phyloP scores from a whole-genome alignment of 2,329 filamentous ascomycete species.

The Purpureocillium lavendulum region DNA sequence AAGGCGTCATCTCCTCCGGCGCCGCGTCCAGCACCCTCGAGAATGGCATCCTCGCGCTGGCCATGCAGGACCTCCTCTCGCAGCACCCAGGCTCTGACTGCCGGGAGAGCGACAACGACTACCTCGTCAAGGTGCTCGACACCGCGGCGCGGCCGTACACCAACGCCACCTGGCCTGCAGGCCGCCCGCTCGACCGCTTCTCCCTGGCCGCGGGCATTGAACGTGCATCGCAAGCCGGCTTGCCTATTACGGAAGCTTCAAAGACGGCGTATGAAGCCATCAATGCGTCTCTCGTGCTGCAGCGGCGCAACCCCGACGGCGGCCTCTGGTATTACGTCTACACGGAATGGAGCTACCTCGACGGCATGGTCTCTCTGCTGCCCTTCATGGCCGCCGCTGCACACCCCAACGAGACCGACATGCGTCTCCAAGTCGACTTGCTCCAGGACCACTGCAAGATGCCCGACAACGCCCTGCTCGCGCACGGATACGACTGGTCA shows the following conservation, averaged over 20 bases:
- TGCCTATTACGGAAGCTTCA: conserved; percentile 3
- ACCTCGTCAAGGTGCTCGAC: conserved; percentile 10
- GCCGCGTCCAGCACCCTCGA: conserved; percentile 13
- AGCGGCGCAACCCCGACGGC: conserved; percentile 20
- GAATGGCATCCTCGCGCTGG: conserved; percentile 12
- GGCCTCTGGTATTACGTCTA: conserved; percentile 33
- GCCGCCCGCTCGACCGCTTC: conserved; percentile 14
- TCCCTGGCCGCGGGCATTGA: conserved; percentile 11
- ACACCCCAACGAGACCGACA: conserved; percentile 10
- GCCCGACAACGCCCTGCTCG: conserved; percentile 9
- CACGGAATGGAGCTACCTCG: conserved; percentile 43
- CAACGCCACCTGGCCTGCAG: conserved; percentile 7
- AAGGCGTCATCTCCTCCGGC: conserved; percentile 13
- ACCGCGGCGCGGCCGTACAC: conserved; percentile 5
- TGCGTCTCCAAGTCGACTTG: conserved; percentile 11
- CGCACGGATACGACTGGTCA: conserved; percentile 46
- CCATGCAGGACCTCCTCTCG: conserved; percentile 8
- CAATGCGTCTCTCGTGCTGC: conserved; percentile 11
- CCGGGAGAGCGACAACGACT: conserved; percentile 4
- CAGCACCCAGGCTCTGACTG: conserved; percentile 8
- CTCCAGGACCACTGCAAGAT: conserved; percentile 7
- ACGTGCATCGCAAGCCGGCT: conserved; percentile 1
- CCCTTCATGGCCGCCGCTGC: conserved; percentile 24
- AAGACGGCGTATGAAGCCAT: conserved; percentile 9
- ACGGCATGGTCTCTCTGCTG: conserved; percentile 42